phyloP scores from a whole-genome alignment of 306 rosid genomes.

The Lablab purpureus region DNA sequence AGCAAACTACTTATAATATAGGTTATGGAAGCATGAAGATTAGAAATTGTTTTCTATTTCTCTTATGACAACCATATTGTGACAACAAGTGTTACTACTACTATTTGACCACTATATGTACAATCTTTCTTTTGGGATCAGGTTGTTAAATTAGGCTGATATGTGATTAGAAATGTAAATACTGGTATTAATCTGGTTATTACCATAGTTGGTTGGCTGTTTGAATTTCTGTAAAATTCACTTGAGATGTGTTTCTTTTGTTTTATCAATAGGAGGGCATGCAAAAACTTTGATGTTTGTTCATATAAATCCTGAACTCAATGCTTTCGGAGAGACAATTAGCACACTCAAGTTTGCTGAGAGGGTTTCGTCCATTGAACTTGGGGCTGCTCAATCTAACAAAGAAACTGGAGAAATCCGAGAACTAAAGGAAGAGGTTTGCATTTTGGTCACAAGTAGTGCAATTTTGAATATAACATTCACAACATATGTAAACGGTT shows the following conservation, averaged over 20 bases:
- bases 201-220: not conserved
- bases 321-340: slow-evolving; percentile 92
- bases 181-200: slow-evolving; percentile 14
- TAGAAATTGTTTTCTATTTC: slow-evolving; percentile 20
- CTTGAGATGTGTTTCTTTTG: slow-evolving; percentile 4
- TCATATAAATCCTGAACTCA: slow-evolving; percentile 93
- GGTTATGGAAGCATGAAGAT: slow-evolving; percentile 1
- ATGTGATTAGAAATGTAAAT: slow-evolving; percentile 20
- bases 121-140: not conserved
- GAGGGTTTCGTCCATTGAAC: slow-evolving; percentile 92
- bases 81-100: not conserved
- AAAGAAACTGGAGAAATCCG: slow-evolving; percentile 91
- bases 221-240: slow-evolving; percentile 6
- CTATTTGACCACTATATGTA: not conserved
- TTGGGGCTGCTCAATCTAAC: slow-evolving; percentile 92
- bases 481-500: not conserved
- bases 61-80: slow-evolving; percentile 4
- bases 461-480: slow-evolving; percentile 25
- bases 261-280: slow-evolving; percentile 77
- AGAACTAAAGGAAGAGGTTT: slow-evolving; percentile 93
- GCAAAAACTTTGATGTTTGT: slow-evolving; percentile 99
- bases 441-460: slow-evolving; percentile 34
- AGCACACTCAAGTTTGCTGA: slow-evolving; percentile 99
- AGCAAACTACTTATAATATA: slow-evolving; percentile 11
- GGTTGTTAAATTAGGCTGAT: not conserved